Conservation (phyloP, 1,284 basidiomycete genomes). For the Tranzscheliella williamsii region DNA sequence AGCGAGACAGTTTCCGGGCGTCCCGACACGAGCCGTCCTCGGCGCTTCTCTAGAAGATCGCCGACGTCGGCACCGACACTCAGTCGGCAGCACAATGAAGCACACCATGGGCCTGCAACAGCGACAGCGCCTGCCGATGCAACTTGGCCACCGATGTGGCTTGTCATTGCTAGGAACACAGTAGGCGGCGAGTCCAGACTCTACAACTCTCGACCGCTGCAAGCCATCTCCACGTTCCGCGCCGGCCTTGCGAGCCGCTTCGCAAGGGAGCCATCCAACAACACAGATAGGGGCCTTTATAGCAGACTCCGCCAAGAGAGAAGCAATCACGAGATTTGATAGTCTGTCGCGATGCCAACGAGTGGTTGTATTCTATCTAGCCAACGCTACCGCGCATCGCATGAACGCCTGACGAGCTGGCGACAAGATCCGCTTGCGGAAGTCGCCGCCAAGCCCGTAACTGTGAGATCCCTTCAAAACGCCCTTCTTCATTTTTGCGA, state of each 20-base stretch:
- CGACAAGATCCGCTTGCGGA: no score
- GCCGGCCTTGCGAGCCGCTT: conserved; percentile 8
- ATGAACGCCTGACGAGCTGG: no score
- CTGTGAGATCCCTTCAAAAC: conserved; percentile 55
- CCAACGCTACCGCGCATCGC: no score
- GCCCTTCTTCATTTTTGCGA: conserved; percentile 18
- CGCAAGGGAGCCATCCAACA: conserved; percentile 8
- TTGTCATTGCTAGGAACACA: conserved; percentile 30
- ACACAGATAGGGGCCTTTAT: conserved; percentile 6
- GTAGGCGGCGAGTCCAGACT: conserved; percentile 6
- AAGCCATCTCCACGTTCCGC: conserved; percentile 10
- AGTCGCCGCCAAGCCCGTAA: no score
- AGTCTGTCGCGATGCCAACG: no score
- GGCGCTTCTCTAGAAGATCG: conserved; percentile 30
- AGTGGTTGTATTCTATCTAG: no score
- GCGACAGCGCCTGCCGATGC: conserved; percentile 14
- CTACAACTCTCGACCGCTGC: conserved; percentile 6
- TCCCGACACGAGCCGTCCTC: conserved; percentile 21
- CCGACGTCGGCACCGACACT: conserved; percentile 1
- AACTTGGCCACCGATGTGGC: conserved; percentile 36
- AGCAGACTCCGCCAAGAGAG: background rate
- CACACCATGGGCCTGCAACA: background rate
- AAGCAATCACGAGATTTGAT: no score
- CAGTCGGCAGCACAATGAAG: no score
- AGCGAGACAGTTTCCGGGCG: background rate